Evolutionary conservation across 2,329 filamentous ascomycete genomes (phyloP).

Genomic region (Cytospora mali): DNA sequence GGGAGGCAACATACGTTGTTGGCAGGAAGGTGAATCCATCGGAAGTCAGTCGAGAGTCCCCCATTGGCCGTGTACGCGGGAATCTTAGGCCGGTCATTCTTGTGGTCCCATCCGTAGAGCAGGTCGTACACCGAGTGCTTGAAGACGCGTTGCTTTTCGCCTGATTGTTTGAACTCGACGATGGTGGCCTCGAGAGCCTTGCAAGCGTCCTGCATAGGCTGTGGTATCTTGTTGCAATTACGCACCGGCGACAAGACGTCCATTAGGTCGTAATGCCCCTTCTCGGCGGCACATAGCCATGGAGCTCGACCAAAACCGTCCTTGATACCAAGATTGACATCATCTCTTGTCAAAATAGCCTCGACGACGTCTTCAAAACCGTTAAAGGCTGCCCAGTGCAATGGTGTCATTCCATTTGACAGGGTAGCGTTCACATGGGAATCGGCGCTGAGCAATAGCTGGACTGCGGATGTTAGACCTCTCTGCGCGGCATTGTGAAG

Average conservation of each 20-base stretch:
- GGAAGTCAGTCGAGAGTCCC: constrained; percentile 46
- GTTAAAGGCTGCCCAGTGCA: constrained; percentile 57
- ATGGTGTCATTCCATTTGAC: constrained; percentile 55
- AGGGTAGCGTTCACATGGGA: constrained; percentile 50
- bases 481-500: constrained; percentile 46
- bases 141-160: constrained; percentile 46
- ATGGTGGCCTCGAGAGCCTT: constrained; percentile 54
- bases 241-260: constrained; percentile 42
- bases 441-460: constrained; percentile 44
- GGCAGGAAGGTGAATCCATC: constrained; percentile 57
- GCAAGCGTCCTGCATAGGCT: constrained; percentile 47
- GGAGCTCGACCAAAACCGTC: constrained; percentile 45
- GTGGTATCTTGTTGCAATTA: constrained; percentile 39
- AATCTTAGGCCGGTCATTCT: constrained; percentile 49
- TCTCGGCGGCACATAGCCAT: constrained; percentile 46
- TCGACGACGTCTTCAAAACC: constrained; percentile 48
- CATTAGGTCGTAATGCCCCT: constrained; percentile 41
- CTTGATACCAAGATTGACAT: constrained; percentile 39
- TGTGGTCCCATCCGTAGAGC: constrained; percentile 52
- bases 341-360: constrained; percentile 42
- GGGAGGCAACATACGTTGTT: constrained; percentile 49
- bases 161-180: constrained; percentile 53
- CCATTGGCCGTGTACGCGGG: constrained; percentile 47
- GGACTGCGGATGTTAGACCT: constrained; percentile 38
- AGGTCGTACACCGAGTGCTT: constrained; percentile 53